A percentile compares a stretch with the other conserved stretches of the same genome.
phyloP scores from a whole-genome alignment of 345 rosid genomes.

The Syzygium grande region DNA sequence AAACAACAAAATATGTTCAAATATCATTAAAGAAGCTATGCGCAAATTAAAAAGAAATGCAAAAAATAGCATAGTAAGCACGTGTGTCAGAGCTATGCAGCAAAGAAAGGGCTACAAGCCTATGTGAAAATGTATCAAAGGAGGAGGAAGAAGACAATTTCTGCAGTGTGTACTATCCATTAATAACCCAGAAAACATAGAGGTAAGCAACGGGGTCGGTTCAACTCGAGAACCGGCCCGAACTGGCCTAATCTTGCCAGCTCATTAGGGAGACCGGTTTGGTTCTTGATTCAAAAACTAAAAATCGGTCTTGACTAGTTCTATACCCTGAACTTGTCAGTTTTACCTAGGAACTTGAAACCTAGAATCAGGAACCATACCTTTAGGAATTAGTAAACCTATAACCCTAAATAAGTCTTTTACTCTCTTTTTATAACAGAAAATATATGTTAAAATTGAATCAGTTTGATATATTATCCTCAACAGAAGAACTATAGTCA shows the following conservation, averaged over 20 bases:
- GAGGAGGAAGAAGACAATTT: background rate
- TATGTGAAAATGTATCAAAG: background rate
- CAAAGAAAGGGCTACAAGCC: background rate
- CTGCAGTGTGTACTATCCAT: background rate
- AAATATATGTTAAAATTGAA: background rate
- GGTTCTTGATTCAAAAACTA: background rate
- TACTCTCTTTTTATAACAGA: background rate
- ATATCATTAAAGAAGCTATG: background rate
- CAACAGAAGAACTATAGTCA: rapidly evolving
- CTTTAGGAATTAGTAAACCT: background rate
- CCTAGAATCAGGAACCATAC: background rate
- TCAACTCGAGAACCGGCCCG: rapidly evolving
- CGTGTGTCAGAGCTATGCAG: background rate
- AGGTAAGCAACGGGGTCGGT: background rate
- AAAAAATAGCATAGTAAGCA: background rate
- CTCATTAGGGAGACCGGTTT: background rate
- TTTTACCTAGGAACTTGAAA: background rate
- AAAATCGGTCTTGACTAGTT: background rate
- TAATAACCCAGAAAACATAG: background rate
- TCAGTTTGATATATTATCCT: background rate
- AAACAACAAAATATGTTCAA: background rate
- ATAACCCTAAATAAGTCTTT: background rate
- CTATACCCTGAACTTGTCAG: rapidly evolving
- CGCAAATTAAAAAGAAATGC: background rate
- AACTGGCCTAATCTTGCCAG: background rate